A percentile compares a stretch with the other conserved stretches of the same genome.
phyloP scores from a whole-genome alignment of 2,329 filamentous ascomycete species.

The Fusarium scirpi region DNA sequence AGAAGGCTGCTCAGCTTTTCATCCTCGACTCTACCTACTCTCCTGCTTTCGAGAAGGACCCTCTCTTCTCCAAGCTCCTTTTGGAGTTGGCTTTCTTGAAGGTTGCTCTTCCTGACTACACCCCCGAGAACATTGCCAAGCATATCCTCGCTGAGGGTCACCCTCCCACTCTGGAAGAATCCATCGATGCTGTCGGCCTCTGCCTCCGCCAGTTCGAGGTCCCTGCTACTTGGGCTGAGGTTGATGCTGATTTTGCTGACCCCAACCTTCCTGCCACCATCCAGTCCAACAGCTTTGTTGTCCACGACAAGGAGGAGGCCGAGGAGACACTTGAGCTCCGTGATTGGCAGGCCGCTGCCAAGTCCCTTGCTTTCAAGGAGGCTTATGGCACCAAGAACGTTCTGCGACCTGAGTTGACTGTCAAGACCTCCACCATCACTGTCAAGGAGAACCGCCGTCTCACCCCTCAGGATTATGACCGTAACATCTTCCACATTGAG shows the following conservation, averaged over 20 bases:
- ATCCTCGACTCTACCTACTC: slow-evolving; percentile 79
- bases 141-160: slow-evolving; percentile 70
- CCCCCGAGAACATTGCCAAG: slow-evolving; percentile 73
- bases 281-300: slow-evolving; percentile 82
- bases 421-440: slow-evolving; percentile 87
- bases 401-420: slow-evolving; percentile 86
- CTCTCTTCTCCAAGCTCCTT: slow-evolving; percentile 74
- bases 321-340: slow-evolving; percentile 75
- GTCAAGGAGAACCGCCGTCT: slow-evolving; percentile 97
- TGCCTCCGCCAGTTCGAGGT: slow-evolving; percentile 80
- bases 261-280: slow-evolving; percentile 71
- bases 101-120: slow-evolving; percentile 75
- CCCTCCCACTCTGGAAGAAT: slow-evolving; percentile 62
- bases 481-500: slow-evolving; percentile 99
- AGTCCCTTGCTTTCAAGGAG: slow-evolving; percentile 93
- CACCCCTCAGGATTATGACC: slow-evolving; percentile 88
- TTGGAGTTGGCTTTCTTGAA: slow-evolving; percentile 87
- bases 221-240: slow-evolving; percentile 82
- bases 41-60: slow-evolving; percentile 74
- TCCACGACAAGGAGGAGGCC: slow-evolving; percentile 80
- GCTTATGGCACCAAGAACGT: slow-evolving; percentile 80
- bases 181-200: slow-evolving; percentile 75
- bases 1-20: slow-evolving; percentile 78
- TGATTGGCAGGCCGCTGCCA: slow-evolving; percentile 86
- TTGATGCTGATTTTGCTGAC: slow-evolving; percentile 65